Evolutionary conservation across 2,329 filamentous ascomycete species (phyloP).

Genomic region (Fusarium denticulatum): DNA sequence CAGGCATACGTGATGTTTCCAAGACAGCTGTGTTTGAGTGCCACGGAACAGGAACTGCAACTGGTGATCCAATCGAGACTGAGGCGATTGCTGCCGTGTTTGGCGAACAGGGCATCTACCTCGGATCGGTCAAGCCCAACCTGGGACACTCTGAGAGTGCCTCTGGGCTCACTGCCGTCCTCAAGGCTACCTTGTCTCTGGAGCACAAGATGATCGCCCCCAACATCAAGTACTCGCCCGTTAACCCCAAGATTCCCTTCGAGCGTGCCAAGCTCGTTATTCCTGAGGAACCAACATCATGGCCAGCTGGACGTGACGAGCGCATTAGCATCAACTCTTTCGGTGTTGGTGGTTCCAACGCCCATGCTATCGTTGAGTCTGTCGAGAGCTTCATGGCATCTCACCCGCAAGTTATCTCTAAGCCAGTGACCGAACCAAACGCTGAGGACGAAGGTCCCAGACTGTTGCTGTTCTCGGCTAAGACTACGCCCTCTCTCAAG

Average conservation of each 20-base stretch:
- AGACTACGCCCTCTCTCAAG: neutral
- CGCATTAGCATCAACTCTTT: neutral
- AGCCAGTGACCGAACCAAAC: neutral
- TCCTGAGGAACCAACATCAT: neutral
- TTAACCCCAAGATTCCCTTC: neutral
- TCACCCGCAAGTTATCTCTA: neutral
- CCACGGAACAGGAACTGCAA: neutral
- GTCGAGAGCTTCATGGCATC: neutral
- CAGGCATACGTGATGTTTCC: neutral
- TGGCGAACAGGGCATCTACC: neutral
- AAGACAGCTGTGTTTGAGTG: neutral
- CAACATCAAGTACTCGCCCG: constrained; percentile 20
- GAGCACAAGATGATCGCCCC: constrained; percentile 47
- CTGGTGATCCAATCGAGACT: neutral
- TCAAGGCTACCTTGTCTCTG: constrained; percentile 39
- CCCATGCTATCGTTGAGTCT: neutral
- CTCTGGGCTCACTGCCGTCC: neutral
- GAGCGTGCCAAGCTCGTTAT: neutral
- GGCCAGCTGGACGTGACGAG: neutral
- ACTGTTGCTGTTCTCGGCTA: neutral
- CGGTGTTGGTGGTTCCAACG: neutral
- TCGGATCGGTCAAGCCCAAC: neutral
- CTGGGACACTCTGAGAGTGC: neutral
- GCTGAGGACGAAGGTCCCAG: neutral
- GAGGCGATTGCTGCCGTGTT: neutral